A percentile compares a stretch with the other conserved stretches of the same genome.
These are phyloP conservation scores for Hylodesmum podocarpum DNA, from an alignment of 306 rosid genomes.

Conservation along the genomic window DNA sequence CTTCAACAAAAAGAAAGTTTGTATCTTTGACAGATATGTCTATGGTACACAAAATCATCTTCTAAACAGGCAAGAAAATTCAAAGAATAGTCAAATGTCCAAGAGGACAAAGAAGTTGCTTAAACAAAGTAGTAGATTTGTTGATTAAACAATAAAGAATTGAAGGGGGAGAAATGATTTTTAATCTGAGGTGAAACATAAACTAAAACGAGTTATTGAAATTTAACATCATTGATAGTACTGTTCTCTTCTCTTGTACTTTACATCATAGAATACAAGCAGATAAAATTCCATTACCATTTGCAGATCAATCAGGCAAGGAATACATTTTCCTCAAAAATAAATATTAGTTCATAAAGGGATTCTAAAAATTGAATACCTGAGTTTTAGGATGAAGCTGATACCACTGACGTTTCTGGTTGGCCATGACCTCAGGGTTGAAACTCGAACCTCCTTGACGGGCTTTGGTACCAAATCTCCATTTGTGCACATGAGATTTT, in stretches of 20 bases:
- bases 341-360: background rate
- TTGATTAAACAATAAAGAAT: background rate
- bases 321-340: slow-evolving; percentile 3
- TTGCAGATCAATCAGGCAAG: slow-evolving; percentile 17
- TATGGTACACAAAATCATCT: slow-evolving; percentile 23
- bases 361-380: slow-evolving; percentile 52
- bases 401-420: slow-evolving; percentile 98
- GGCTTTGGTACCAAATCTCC: slow-evolving; percentile 58
- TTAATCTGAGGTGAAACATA: slow-evolving; percentile 3
- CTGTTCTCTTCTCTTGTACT: background rate
- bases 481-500: slow-evolving; percentile 64
- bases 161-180: background rate
- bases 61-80: slow-evolving; percentile 17
- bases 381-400: slow-evolving; percentile 77
- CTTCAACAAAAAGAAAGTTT: slow-evolving; percentile 31
- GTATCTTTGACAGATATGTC: slow-evolving; percentile 29
- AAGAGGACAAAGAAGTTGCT: background rate
- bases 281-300: background rate
- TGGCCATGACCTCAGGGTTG: slow-evolving; percentile 87
- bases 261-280: background rate
- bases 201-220: background rate
- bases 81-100: background rate
- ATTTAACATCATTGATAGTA: background rate
- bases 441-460: slow-evolving; percentile 49
- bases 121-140: background rate